phyloP scores from a whole-genome alignment of 1,139 yeast species.

The Blastobotrys capitulatus region DNA sequence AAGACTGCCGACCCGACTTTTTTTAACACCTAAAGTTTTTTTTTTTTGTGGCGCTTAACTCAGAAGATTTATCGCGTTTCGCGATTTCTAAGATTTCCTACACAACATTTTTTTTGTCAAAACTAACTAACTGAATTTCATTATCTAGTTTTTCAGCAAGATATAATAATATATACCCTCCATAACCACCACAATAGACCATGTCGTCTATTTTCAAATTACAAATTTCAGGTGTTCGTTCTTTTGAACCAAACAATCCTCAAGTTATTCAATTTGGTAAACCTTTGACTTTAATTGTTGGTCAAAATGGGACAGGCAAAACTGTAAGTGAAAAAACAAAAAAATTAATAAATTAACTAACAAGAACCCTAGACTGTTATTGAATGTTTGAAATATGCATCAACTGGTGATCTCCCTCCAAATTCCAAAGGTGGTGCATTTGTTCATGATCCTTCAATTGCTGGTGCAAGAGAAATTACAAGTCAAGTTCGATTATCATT shows the following conservation, averaged over 20 bases:
- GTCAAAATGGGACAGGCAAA: conserved; percentile 97
- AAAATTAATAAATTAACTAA: not conserved
- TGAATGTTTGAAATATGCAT: conserved; percentile 87
- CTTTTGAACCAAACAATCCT: conserved; percentile 75
- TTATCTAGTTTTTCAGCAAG: too few relatives aligned
- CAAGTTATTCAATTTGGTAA: conserved; percentile 87
- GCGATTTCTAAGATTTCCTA: too few relatives aligned
- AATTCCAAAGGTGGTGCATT: conserved; percentile 96
- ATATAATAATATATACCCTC: too few relatives aligned
- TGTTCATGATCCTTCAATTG: conserved; percentile 79
- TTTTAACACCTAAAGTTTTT: too few relatives aligned
- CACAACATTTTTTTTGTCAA: too few relatives aligned
- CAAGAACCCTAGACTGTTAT: conserved; percentile 55
- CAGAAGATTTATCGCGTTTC: too few relatives aligned
- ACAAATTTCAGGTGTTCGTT: conserved; percentile 83
- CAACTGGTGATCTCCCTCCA: conserved; percentile 96
- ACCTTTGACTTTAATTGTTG: conserved; percentile 91
- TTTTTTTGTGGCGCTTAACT: too few relatives aligned
- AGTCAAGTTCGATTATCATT: conserved; percentile 93
- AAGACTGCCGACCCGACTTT: too few relatives aligned
- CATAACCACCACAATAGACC: too few relatives aligned
- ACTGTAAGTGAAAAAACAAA: conserved; percentile 39
- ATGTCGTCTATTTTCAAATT: conserved; percentile 39
- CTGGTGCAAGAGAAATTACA: conserved; percentile 65
- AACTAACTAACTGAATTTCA: too few relatives aligned